Evolutionary conservation across 1,284 basidiomycete genomes (phyloP).

Genomic region (Ganoderma lucidum): DNA sequence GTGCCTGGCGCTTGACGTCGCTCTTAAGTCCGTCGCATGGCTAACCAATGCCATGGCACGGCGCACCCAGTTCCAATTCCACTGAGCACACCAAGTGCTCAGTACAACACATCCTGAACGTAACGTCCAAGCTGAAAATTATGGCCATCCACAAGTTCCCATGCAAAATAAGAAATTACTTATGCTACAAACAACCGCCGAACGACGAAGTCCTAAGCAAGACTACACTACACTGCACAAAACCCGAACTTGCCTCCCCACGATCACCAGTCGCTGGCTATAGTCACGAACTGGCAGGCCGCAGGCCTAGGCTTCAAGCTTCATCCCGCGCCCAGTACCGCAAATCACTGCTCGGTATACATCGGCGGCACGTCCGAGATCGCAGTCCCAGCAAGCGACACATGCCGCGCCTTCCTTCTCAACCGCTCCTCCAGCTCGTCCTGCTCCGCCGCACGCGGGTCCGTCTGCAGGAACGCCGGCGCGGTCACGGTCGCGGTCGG

Average conservation of each 20-base stretch:
- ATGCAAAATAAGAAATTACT: not conserved
- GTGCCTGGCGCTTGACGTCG: conserved; percentile 2
- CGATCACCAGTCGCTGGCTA: not conserved
- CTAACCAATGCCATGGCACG: not conserved
- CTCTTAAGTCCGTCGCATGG: not conserved
- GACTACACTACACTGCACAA: not conserved
- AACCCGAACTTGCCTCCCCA: not conserved
- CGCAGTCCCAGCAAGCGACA: conserved; percentile 13
- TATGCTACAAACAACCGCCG: not conserved
- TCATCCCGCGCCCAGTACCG: too few species aligned
- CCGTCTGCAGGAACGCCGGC: not conserved
- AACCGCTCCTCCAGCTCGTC: conserved; percentile 4
- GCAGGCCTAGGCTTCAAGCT: not conserved
- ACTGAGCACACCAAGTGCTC: not conserved
- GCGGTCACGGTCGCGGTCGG: not conserved
- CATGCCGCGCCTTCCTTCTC: conserved; percentile 2
- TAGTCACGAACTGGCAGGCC: not conserved
- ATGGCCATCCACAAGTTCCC: not conserved
- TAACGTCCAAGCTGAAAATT: not conserved
- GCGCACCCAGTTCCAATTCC: not conserved
- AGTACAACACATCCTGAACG: too few species aligned
- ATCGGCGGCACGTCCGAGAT: conserved; percentile 22
- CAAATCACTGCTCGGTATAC: conserved; percentile 12
- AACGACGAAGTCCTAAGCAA: not conserved
- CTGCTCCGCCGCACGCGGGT: not conserved